Conservation (phyloP, 768 basidiomycete genomes). For the Epithele typhae region DNA sequence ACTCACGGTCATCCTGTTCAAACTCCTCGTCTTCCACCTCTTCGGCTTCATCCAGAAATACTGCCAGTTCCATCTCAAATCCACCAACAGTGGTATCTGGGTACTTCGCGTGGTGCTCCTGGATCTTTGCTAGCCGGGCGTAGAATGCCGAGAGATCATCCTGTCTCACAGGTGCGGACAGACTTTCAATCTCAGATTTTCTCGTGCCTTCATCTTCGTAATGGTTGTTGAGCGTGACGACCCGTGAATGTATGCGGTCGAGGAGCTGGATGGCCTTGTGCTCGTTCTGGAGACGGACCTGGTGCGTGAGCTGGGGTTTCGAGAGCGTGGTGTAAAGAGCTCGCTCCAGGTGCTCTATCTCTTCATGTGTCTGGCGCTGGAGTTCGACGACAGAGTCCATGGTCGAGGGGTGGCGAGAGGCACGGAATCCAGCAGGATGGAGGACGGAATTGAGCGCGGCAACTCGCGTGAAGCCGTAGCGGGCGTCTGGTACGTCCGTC, state of each 20-base stretch:
- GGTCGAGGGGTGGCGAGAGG: conserved; percentile 7
- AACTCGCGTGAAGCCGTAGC: too few species aligned
- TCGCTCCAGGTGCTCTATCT: conserved; percentile 87
- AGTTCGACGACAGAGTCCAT: conserved; percentile 96
- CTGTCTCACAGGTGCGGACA: conserved; percentile 50
- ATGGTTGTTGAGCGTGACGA: conserved; percentile 56
- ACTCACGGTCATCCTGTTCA: conserved; percentile 85
- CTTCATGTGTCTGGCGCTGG: conserved; percentile 95
- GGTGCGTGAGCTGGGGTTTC: conserved; percentile 57
- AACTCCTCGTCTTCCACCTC: conserved; percentile 71
- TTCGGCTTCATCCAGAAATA: conserved; percentile 69
- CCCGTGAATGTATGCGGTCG: conserved; percentile 71
- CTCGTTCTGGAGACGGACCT: conserved; percentile 65
- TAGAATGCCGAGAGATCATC: conserved; percentile 93
- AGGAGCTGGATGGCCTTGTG: conserved; percentile 91
- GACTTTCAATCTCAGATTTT: conserved; percentile 58
- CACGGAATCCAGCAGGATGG: background rate
- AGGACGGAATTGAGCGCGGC: conserved; percentile 1
- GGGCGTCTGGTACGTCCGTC: conserved; percentile 7
- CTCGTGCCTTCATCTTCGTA: conserved; percentile 77
- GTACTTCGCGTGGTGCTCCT: conserved; percentile 95
- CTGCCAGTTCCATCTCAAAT: conserved; percentile 80
- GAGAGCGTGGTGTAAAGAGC: conserved; percentile 83
- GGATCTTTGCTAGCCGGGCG: conserved; percentile 90
- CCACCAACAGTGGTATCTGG: conserved; percentile 81